These are phyloP conservation scores for Linnemannia zychae DNA, from an alignment of 192 early-diverging fungal genomes.

Conservation along the genomic window DNA sequence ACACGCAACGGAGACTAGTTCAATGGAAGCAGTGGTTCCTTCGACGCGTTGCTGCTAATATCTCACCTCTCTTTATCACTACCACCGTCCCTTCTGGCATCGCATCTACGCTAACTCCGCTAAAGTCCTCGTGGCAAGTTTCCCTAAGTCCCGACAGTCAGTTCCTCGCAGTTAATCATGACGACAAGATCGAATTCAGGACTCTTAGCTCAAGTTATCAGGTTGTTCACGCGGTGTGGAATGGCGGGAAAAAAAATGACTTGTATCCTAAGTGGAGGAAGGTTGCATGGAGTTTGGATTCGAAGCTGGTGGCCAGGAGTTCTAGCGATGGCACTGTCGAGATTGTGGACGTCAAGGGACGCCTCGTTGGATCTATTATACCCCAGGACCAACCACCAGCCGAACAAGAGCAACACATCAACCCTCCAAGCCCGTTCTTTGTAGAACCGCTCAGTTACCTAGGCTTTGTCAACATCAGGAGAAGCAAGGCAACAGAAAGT, in stretches of 20 bases:
- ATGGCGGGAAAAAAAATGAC: slow-evolving; percentile 30
- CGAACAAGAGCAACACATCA: slow-evolving; percentile 1
- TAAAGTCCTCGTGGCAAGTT: slow-evolving; percentile 53
- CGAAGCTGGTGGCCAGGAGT: slow-evolving; percentile 52
- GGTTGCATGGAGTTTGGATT: slow-evolving; percentile 60
- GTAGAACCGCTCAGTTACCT: slow-evolving; percentile 59
- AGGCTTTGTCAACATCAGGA: slow-evolving; percentile 44
- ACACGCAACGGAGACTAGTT: slow-evolving; percentile 21
- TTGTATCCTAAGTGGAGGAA: slow-evolving; percentile 60
- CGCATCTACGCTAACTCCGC: slow-evolving; percentile 43
- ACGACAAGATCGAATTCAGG: slow-evolving; percentile 60
- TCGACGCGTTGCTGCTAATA: slow-evolving; percentile 41
- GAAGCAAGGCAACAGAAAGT: slow-evolving; percentile 10
- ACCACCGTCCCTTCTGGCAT: slow-evolving; percentile 61
- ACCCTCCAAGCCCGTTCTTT: slow-evolving; percentile 35
- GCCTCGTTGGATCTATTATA: slow-evolving; percentile 47
- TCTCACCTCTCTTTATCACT: slow-evolving; percentile 50
- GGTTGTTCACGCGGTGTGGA: slow-evolving; percentile 53
- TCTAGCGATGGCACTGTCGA: slow-evolving; percentile 63
- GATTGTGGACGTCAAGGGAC: slow-evolving; percentile 51
- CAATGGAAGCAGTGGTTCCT: slow-evolving; percentile 44
- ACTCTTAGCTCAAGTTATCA: slow-evolving; percentile 56
- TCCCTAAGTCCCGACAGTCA: slow-evolving; percentile 53
- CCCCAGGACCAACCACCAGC: slow-evolving; percentile 29
- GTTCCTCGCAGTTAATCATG: slow-evolving; percentile 57